Evolutionary conservation across 1,139 yeast genomes (phyloP).

Genomic region (Yamadazyma sp.): DNA sequence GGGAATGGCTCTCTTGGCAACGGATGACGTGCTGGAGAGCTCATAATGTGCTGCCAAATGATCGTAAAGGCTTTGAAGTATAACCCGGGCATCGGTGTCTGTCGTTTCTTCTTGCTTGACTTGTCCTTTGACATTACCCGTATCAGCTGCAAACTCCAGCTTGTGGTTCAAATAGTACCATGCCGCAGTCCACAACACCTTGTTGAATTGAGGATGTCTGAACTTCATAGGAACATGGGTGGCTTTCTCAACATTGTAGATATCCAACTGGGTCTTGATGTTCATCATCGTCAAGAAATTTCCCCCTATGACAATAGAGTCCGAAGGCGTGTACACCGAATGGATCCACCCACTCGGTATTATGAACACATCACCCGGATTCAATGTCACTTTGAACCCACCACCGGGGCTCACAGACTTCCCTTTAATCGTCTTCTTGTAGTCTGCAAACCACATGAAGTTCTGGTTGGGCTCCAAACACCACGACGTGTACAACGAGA

Average conservation of each 20-base stretch:
- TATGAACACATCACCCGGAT: constrained; percentile 71
- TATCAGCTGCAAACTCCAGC: constrained; percentile 22
- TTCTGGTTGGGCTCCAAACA: constrained; percentile 65
- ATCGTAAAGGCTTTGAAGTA: constrained; percentile 6
- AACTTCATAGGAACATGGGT: constrained; percentile 77
- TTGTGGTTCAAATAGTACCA: constrained; percentile 38
- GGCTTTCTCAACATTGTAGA: constrained; percentile 59
- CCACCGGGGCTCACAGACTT: constrained; percentile 26
- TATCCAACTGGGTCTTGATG: constrained; percentile 59
- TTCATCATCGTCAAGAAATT: constrained; percentile 72
- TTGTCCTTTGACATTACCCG: constrained; percentile 10
- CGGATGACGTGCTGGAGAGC: constrained; percentile 25
- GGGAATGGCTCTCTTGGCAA: constrained; percentile 33
- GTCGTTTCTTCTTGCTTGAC: constrained; percentile 11
- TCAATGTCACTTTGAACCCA: constrained; percentile 66
- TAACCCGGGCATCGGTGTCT: constrained; percentile 8
- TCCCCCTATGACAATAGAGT: constrained; percentile 84
- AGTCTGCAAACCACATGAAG: constrained; percentile 65
- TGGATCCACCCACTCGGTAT: constrained; percentile 96
- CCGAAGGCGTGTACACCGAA: constrained; percentile 80
- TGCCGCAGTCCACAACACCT: constrained; percentile 66
- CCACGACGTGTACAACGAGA: constrained; percentile 69
- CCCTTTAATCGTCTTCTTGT: constrained; percentile 28
- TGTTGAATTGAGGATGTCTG: constrained; percentile 75
- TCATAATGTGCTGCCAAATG: constrained; percentile 28